phyloP scores from a whole-genome alignment of 345 rosid species.

The Zanthoxylum bungeanum region DNA sequence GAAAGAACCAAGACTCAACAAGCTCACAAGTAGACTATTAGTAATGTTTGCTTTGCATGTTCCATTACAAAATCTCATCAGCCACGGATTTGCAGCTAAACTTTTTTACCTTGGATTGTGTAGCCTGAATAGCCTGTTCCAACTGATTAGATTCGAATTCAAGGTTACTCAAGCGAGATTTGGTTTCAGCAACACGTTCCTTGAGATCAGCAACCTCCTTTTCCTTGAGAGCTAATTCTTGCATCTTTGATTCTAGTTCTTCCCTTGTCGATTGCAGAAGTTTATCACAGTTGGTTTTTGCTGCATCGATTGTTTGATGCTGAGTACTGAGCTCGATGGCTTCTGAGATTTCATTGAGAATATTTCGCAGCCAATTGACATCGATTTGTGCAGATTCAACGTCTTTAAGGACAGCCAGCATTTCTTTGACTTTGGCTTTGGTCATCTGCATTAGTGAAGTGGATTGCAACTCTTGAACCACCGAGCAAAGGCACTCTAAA shows the following conservation, averaged over 20 bases:
- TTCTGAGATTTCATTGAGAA: constrained; percentile 37
- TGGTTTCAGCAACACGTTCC: constrained; percentile 23
- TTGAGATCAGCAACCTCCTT: constrained; percentile 28
- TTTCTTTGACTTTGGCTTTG: constrained; percentile 59
- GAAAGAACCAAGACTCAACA: background rate
- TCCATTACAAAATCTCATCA: constrained; percentile 35
- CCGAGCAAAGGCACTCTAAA: constrained; percentile 66
- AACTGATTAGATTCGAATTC: constrained; percentile 33
- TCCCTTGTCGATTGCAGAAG: constrained; percentile 27
- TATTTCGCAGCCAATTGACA: constrained; percentile 54
- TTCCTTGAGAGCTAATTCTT: constrained; percentile 38
- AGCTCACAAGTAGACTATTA: too few relatives aligned
- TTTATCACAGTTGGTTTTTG: constrained; percentile 31
- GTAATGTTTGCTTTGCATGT: background rate
- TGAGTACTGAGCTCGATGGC: constrained; percentile 26
- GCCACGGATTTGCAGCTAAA: constrained; percentile 28
- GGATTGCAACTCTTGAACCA: constrained; percentile 70
- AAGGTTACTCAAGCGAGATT: constrained; percentile 22
- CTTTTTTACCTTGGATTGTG: constrained; percentile 26
- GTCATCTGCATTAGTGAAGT: constrained; percentile 52
- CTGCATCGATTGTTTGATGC: constrained; percentile 31
- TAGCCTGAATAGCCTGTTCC: constrained; percentile 16
- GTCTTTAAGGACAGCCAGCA: constrained; percentile 73
- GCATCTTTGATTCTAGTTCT: constrained; percentile 32
- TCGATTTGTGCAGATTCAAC: constrained; percentile 66